A percentile compares a stretch with the other conserved stretches of the same genome.
These are phyloP conservation scores for Cymbopogon flexuosus DNA, from an alignment of 202 grass and related monocot genomes.

Conservation along the genomic window DNA sequence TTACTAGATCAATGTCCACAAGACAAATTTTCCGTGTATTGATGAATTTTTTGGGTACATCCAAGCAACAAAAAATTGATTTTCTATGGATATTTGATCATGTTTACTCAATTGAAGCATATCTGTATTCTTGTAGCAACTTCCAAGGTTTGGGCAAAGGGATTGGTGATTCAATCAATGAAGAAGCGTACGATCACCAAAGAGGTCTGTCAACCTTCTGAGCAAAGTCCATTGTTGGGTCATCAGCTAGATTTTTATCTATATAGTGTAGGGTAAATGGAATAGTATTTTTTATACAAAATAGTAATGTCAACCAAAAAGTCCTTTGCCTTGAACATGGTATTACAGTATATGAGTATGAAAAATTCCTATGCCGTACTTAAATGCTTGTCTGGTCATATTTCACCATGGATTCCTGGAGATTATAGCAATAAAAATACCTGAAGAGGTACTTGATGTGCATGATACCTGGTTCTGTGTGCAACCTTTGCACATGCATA, in stretches of 20 bases:
- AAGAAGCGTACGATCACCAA: conserved; percentile 52
- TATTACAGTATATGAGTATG: neutral
- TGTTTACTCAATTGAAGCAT: conserved; percentile 22
- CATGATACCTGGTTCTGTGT: neutral
- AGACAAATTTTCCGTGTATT: conserved; percentile 74
- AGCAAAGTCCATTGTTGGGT: neutral
- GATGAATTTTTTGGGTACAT: conserved; percentile 82
- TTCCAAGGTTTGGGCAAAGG: conserved; percentile 62
- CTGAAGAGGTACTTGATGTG: conserved; percentile 10
- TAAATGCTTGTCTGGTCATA: conserved; percentile 22
- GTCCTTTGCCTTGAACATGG: conserved; percentile 10
- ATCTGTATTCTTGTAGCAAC: conserved; percentile 49
- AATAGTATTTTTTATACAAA: neutral
- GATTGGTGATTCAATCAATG: conserved; percentile 60
- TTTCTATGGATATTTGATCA: neutral
- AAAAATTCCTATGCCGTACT: neutral
- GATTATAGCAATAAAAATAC: neutral
- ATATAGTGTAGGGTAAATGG: neutral
- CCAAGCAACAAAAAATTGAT: conserved; percentile 19
- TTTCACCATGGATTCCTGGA: neutral
- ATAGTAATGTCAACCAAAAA: neutral
- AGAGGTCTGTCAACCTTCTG: conserved; percentile 53
- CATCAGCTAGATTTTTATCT: neutral
- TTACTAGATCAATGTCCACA: conserved; percentile 69
- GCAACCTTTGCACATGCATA: neutral